Percentiles rank a stretch among this genome's conserved stretches.
These are phyloP conservation scores for Pichia cephalocereana DNA, from an alignment of 805 yeast genomes.

Conservation along the genomic window DNA sequence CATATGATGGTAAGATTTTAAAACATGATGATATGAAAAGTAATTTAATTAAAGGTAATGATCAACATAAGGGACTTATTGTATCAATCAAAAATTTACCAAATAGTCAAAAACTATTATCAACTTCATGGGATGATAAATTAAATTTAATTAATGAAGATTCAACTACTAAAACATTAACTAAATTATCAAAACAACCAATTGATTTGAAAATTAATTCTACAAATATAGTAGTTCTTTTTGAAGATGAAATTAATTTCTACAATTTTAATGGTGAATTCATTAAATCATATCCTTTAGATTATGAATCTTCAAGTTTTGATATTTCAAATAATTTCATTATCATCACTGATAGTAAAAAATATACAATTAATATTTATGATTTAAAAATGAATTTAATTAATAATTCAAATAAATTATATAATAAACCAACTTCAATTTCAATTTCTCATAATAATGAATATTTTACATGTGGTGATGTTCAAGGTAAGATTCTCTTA, in stretches of 20 bases:
- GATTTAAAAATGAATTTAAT: slow-evolving; percentile 8
- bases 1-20: slow-evolving; percentile 70
- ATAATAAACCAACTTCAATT: slow-evolving; percentile 55
- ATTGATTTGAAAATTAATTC: slow-evolving; percentile 28
- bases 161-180: slow-evolving; percentile 13
- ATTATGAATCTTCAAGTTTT: slow-evolving; percentile 36
- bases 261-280: slow-evolving; percentile 26
- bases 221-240: slow-evolving; percentile 33
- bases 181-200: slow-evolving; percentile 41
- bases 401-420: slow-evolving; percentile 32
- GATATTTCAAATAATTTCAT: slow-evolving; percentile 34
- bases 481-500: slow-evolving; percentile 75
- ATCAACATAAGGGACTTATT: slow-evolving; percentile 55
- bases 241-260: slow-evolving; percentile 33
- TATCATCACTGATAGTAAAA: slow-evolving; percentile 40
- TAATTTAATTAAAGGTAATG: slow-evolving; percentile 26
- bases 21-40: slow-evolving; percentile 45
- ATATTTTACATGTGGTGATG: slow-evolving; percentile 77
- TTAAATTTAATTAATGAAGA: slow-evolving; percentile 32
- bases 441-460: slow-evolving; percentile 63
- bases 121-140: slow-evolving; percentile 83
- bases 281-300: slow-evolving; percentile 22
- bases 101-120: slow-evolving; percentile 18
- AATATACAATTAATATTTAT: slow-evolving; percentile 33
- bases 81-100: slow-evolving; percentile 34